phyloP scores from a whole-genome alignment of 2,329 filamentous ascomycete species.

The Claviceps sp. region DNA sequence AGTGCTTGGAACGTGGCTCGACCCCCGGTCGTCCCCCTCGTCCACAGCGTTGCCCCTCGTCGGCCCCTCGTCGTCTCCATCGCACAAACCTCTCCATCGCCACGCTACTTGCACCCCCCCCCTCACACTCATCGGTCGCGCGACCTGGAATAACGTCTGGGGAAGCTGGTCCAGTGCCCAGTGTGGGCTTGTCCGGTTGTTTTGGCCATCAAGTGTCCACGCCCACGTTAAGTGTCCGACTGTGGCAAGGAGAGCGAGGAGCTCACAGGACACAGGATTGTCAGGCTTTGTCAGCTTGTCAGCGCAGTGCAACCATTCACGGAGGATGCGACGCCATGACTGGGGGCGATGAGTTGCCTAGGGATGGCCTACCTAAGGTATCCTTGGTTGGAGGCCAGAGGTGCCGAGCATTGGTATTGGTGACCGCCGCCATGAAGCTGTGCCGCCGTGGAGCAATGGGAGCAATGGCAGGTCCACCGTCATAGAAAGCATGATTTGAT shows the following conservation, averaged over 20 bases:
- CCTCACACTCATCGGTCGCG: not conserved
- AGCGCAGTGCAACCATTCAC: too few species aligned
- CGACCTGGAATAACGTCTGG: not conserved
- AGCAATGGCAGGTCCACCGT: not conserved
- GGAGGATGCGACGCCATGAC: too few species aligned
- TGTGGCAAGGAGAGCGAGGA: not conserved
- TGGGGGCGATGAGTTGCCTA: too few species aligned
- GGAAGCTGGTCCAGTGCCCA: not conserved
- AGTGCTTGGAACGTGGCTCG: slow-evolving; percentile 4
- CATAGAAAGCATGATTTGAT: not conserved
- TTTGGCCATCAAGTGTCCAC: not conserved
- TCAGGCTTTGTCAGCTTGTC: too few species aligned
- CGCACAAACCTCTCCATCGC: not conserved
- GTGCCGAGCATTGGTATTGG: too few species aligned
- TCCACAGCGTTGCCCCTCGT: too few species aligned
- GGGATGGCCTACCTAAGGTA: too few species aligned
- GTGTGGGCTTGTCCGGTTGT: not conserved
- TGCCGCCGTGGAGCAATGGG: not conserved
- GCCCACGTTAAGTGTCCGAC: not conserved
- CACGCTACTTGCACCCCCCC: too few species aligned
- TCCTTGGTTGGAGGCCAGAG: too few species aligned
- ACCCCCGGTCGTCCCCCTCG: not conserved
- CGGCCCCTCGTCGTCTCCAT: not conserved
- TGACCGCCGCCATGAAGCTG: too few species aligned
- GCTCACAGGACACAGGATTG: too few species aligned